Percentiles rank a stretch among this genome's conserved stretches.
Evolutionary conservation across 257 asterid genomes (phyloP).

Genomic region (Schizonepeta tenuifolia): DNA sequence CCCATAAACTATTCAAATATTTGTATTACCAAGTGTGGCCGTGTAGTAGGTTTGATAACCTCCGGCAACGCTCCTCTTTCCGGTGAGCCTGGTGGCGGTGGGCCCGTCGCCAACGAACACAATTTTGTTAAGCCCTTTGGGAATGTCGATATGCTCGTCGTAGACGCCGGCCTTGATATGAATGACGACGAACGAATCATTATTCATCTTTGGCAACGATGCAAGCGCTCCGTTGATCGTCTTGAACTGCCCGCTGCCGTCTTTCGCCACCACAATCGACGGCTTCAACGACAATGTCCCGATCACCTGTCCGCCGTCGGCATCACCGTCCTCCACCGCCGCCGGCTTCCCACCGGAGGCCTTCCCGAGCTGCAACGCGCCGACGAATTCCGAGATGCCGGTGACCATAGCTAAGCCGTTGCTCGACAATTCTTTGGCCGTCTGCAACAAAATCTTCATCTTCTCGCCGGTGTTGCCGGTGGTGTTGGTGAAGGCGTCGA

Average conservation of each 20-base stretch:
- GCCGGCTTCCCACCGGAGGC: background rate
- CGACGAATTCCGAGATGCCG: slow-evolving; percentile 37
- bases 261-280: slow-evolving; percentile 58
- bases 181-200: slow-evolving; percentile 35
- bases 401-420: slow-evolving; percentile 54
- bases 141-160: slow-evolving; percentile 47
- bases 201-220: slow-evolving; percentile 31
- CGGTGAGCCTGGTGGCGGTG: slow-evolving; percentile 54
- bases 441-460: slow-evolving; percentile 48
- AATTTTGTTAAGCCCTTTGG: slow-evolving; percentile 40
- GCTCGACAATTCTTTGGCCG: slow-evolving; percentile 41
- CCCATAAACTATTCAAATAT: too few relatives aligned
- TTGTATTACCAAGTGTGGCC: slow-evolving; percentile 48
- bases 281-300: slow-evolving; percentile 27
- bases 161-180: slow-evolving; percentile 69
- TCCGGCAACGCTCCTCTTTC: slow-evolving; percentile 39
- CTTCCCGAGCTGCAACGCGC: slow-evolving; percentile 6
- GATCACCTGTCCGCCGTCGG: too few relatives aligned
- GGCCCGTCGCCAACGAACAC: slow-evolving; percentile 70
- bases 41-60: slow-evolving; percentile 52
- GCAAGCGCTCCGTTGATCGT: slow-evolving; percentile 54
- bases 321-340: too few relatives aligned
- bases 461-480: slow-evolving; percentile 48
- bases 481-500: slow-evolving; percentile 66
- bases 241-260: slow-evolving; percentile 58